These are phyloP conservation scores for Solanum pimpinellifolium DNA, from an alignment of 257 asterid species.

Conservation along the genomic window DNA sequence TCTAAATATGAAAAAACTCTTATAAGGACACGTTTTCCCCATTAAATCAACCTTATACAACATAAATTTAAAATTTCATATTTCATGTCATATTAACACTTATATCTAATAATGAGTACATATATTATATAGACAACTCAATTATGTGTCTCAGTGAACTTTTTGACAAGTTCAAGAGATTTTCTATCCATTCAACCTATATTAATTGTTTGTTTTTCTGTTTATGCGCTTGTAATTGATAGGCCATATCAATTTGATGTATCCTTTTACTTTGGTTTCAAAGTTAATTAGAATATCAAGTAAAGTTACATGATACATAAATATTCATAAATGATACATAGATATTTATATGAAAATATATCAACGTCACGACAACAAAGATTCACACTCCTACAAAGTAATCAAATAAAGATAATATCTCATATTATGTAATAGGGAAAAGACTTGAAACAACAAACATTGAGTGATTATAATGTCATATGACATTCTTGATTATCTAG, in stretches of 20 bases:
- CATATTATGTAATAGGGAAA: neutral
- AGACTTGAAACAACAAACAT: neutral
- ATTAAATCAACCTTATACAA: neutral
- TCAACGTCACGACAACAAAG: neutral
- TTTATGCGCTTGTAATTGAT: neutral
- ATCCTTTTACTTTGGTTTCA: neutral
- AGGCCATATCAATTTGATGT: neutral
- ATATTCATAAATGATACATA: neutral
- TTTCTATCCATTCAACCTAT: neutral
- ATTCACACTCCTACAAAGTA: neutral
- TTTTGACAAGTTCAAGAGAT: neutral
- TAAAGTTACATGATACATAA: no score
- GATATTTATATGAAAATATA: neutral
- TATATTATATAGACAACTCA: neutral
- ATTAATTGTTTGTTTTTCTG: neutral
- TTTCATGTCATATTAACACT: neutral
- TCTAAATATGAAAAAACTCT: neutral
- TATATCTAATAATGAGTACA: neutral
- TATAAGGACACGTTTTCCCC: neutral
- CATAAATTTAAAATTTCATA: neutral
- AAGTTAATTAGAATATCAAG: neutral
- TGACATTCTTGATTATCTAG: conserved; percentile 55
- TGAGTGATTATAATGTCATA: neutral
- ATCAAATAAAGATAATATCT: neutral
- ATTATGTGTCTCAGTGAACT: neutral